Conservation (phyloP, 108 stramenopile species). For the Cyclotella baltica region DNA sequence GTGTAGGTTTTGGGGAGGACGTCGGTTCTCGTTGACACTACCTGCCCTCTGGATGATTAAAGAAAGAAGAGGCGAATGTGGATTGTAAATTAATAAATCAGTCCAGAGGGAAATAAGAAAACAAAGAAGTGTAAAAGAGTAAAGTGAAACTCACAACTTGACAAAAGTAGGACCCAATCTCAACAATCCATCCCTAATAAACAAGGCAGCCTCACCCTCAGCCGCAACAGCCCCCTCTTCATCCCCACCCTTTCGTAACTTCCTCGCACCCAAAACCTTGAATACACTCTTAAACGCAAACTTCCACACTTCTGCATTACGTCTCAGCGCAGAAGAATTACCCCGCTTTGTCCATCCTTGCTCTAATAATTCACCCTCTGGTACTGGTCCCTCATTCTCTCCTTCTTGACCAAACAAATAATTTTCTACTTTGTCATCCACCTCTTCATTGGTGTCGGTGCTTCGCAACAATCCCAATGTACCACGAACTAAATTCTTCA, state of each 20-base stretch:
- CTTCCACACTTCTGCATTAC: slow-evolving; percentile 92
- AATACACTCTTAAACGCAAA: slow-evolving; percentile 85
- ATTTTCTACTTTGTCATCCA: slow-evolving; percentile 20
- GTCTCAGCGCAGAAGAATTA: slow-evolving; percentile 58
- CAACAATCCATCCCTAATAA: slow-evolving; percentile 87
- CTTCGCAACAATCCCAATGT: slow-evolving; percentile 64
- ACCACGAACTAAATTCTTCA: slow-evolving; percentile 63
- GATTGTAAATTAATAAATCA: neutral
- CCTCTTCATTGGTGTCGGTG: slow-evolving; percentile 9
- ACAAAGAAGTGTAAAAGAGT: neutral
- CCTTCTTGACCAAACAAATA: slow-evolving; percentile 40
- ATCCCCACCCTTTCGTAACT: slow-evolving; percentile 72
- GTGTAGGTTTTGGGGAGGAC: slow-evolving; percentile 90
- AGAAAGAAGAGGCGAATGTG: neutral
- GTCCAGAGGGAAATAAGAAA: neutral
- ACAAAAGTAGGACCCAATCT: slow-evolving; percentile 95
- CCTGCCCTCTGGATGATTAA: slow-evolving; percentile 55
- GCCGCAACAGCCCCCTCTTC: slow-evolving; percentile 74
- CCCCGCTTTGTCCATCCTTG: slow-evolving; percentile 83
- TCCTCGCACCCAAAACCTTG: slow-evolving; percentile 76
- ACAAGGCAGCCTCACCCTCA: slow-evolving; percentile 78
- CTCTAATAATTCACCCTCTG: slow-evolving; percentile 81
- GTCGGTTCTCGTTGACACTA: slow-evolving; percentile 84
- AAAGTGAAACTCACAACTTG: slow-evolving; percentile 59
- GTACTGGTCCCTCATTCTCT: slow-evolving; percentile 42